Base-by-base conservation (phyloP, 805 yeast species). In the Yarrowia alimentaria region DNA sequence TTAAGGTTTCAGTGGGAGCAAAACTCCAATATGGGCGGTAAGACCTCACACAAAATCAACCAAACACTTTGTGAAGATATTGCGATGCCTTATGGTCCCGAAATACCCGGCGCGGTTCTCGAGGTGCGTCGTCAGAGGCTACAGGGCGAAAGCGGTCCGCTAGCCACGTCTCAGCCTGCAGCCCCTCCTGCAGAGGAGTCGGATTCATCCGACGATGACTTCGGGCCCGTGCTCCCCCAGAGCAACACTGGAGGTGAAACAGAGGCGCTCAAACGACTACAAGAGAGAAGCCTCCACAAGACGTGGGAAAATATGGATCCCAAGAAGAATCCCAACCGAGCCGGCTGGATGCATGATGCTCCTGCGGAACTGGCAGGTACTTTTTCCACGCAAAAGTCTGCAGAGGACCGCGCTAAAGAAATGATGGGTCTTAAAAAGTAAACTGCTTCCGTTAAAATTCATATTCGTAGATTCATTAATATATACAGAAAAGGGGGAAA, bases 261-360 rank as follows among this genome's bases (percentile, higher is more conserved):
- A 37, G 43, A 37, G 10, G 43, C 43, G 12, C 30, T 37, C 16
- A 37, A 37, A 16, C 24, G 43, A 11, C n/a, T 37, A 8, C 30
- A 37, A 21, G 30, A 37, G 17, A 24, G 43, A 5, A 37, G 43
- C 30, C 12, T 3, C 7, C 16, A 17, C 11, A 3, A 24, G 30
- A 22, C 43, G 9, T 37, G 43, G 43, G 30, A 3, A 3, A 37
- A 37, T n/a, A 37, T 37, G 43, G 43, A 37, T 22, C 30, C 43
- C 6, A 7, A 29, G 9, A 21, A 24, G 4, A 37, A 37, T n/a
- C 43, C 43, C 20, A 37, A 37, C 22, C 43, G 43, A 2, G 43
- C 19, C n/a, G 43, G 43, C 5, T 37, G 43, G 43, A 37, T 37
- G 43, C 43, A 37, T 9, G n/a, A 8, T 17, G 43, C 17, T 5